phyloP scores from a whole-genome alignment of 2,329 filamentous ascomycete genomes.

The Dothidotthia symphoricarpi region DNA sequence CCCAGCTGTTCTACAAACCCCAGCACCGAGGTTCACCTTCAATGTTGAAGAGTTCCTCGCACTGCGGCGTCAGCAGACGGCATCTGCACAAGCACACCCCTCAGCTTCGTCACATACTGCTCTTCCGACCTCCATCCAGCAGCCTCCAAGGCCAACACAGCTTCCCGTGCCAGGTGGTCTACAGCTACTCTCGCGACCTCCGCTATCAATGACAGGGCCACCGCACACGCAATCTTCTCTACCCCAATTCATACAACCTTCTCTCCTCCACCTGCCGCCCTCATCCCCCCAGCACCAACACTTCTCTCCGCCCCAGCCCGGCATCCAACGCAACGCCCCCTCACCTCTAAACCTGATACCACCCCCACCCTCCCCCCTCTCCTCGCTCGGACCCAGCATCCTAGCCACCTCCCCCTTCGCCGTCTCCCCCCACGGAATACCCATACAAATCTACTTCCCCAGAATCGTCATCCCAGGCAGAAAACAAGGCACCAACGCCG shows the following conservation, averaged over 20 bases:
- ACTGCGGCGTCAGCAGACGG: slow-evolving; percentile 3
- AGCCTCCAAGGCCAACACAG: too few species aligned
- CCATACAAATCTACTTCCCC: slow-evolving; percentile 33
- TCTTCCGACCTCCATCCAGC: too few species aligned
- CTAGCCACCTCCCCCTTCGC: slow-evolving; percentile 16
- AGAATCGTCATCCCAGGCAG: slow-evolving; percentile 17
- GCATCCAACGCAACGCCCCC: slow-evolving; percentile 18
- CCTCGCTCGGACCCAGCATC: slow-evolving; percentile 9
- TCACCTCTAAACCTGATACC: slow-evolving; percentile 7
- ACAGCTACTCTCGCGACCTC: too few species aligned
- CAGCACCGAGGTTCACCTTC: neutral
- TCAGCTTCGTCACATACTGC: too few species aligned
- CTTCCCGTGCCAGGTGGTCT: too few species aligned
- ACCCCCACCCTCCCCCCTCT: slow-evolving; percentile 7
- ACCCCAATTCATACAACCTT: neutral
- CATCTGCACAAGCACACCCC: neutral
- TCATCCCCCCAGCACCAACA: neutral
- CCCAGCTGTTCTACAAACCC: too few species aligned
- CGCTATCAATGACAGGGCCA: neutral
- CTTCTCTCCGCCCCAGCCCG: slow-evolving; percentile 2
- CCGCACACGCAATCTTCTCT: neutral
- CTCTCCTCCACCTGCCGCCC: neutral
- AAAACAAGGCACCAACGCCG: slow-evolving; percentile 4
- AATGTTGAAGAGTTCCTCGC: neutral
- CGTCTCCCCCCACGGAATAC: slow-evolving; percentile 9